phyloP scores from a whole-genome alignment of 345 rosid genomes.

The Populus tremula region DNA sequence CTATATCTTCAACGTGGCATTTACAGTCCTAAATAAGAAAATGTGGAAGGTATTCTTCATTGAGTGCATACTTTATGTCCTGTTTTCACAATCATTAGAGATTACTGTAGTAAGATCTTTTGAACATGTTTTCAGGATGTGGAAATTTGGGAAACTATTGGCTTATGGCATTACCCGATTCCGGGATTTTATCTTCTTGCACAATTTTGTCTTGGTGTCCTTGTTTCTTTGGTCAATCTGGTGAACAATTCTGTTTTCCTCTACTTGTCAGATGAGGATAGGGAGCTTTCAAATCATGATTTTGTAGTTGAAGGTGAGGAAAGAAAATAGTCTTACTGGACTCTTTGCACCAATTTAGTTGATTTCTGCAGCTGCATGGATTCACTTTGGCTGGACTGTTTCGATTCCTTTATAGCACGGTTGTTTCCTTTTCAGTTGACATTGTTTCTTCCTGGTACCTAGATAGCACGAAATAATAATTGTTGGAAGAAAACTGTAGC shows the following conservation, averaged over 20 bases:
- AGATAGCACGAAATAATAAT: too few relatives aligned
- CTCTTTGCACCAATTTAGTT: background rate
- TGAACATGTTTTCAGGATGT: constrained; percentile 34
- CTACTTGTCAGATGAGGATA: constrained; percentile 31
- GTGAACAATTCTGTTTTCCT: constrained; percentile 42
- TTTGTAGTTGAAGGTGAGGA: constrained; percentile 33
- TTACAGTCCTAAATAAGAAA: constrained; percentile 30
- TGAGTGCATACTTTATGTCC: background rate
- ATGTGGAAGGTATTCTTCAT: constrained; percentile 28
- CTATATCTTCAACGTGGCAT: constrained; percentile 48
- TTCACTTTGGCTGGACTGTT: too few relatives aligned
- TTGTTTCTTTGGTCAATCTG: constrained; percentile 45
- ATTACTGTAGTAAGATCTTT: background rate
- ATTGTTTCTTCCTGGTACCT: too few relatives aligned
- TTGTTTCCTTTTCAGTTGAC: too few relatives aligned
- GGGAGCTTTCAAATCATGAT: constrained; percentile 16
- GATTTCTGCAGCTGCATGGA: too few relatives aligned
- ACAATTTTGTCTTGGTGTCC: constrained; percentile 45
- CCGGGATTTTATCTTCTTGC: constrained; percentile 48
- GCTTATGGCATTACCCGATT: constrained; percentile 47
- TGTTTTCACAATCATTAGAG: background rate
- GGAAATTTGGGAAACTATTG: constrained; percentile 48
- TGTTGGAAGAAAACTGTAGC: too few relatives aligned
- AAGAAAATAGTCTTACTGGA: background rate
- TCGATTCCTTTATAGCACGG: too few relatives aligned